Percentiles rank a stretch among this genome's conserved stretches.
phyloP scores from a whole-genome alignment of 1,139 yeast species.

The Pichia sp. region DNA sequence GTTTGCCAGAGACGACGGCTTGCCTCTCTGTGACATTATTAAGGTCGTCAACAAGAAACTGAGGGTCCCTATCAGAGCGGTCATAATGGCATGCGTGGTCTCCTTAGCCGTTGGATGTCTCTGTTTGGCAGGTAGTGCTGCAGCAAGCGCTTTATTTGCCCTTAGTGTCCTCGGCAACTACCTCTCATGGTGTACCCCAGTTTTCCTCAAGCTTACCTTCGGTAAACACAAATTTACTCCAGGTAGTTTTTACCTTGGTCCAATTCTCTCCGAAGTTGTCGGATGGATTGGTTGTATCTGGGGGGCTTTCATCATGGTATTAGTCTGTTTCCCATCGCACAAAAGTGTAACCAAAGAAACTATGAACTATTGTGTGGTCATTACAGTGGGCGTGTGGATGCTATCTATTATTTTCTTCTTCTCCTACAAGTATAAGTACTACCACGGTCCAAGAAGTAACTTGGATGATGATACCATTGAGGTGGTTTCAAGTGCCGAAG shows the following conservation, averaged over 20 bases:
- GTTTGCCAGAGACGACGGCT: conserved; percentile 48
- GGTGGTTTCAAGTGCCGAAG: conserved; percentile 12
- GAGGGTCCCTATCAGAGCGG: conserved; percentile 57
- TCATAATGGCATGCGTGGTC: conserved; percentile 46
- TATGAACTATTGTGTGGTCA: conserved; percentile 58
- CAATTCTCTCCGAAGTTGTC: conserved; percentile 38
- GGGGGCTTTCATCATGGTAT: conserved; percentile 30
- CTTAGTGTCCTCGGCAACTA: conserved; percentile 56
- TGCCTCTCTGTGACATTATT: conserved; percentile 43
- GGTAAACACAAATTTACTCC: conserved; percentile 52
- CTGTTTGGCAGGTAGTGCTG: conserved; percentile 53
- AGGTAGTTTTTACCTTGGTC: conserved; percentile 62
- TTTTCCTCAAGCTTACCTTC: conserved; percentile 43
- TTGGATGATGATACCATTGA: conserved; percentile 20
- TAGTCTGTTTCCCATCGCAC: conserved; percentile 38
- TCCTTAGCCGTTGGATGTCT: conserved; percentile 51
- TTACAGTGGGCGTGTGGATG: conserved; percentile 47
- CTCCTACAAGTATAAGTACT: conserved; percentile 43
- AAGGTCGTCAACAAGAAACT: conserved; percentile 49
- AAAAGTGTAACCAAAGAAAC: conserved; percentile 34
- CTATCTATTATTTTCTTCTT: conserved; percentile 41
- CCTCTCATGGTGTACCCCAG: conserved; percentile 56
- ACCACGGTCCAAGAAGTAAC: conserved; percentile 48
- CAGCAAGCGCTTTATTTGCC: conserved; percentile 57
- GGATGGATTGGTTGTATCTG: conserved; percentile 33